Evolutionary conservation across 2,329 filamentous ascomycete genomes (phyloP).

Genomic region (Blumeriella jaapii): DNA sequence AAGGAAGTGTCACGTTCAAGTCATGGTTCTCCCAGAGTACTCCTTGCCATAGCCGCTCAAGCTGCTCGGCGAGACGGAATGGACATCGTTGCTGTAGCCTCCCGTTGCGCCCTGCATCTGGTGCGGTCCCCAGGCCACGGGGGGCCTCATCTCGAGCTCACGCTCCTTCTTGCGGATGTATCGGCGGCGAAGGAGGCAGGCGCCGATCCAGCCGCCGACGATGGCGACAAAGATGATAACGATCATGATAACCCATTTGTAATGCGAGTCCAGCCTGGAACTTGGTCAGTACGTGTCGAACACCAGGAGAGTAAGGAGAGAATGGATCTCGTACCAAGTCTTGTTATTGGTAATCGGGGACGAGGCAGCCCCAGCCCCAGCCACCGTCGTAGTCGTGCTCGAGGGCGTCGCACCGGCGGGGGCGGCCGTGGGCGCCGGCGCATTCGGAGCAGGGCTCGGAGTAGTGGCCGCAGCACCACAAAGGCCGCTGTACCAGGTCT

Average conservation of each 20-base stretch:
- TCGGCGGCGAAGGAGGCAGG: constrained; percentile 60
- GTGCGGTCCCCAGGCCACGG: constrained; percentile 29
- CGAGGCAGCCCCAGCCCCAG: constrained; percentile 5
- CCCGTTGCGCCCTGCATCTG: constrained; percentile 26
- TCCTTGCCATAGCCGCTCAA: constrained; percentile 14
- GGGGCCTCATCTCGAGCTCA: constrained; percentile 27
- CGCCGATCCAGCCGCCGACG: constrained; percentile 51
- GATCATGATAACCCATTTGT: constrained; percentile 73
- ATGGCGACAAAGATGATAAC: constrained; percentile 63
- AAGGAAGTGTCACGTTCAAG: too few relatives aligned
- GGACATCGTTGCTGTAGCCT: constrained; percentile 16
- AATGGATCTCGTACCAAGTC: constrained; percentile 10
- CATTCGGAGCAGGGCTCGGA: too few relatives aligned
- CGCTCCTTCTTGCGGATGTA: constrained; percentile 60
- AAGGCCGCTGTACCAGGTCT: constrained; percentile 58
- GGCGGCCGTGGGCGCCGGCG: too few relatives aligned
- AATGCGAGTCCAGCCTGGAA: constrained; percentile 55
- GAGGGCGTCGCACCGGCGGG: too few relatives aligned
- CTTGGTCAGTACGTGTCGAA: constrained; percentile 2
- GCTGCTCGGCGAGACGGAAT: background rate
- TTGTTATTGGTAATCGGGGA: background rate
- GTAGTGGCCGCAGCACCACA: too few relatives aligned
- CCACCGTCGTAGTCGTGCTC: constrained; percentile 25
- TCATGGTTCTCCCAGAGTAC: constrained; percentile 8
- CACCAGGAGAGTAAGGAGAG: background rate